A percentile compares a stretch with the other conserved stretches of the same genome.
Conservation (phyloP, 495 filamentous ascomycete genomes). For the Hypoxylon rickii region DNA sequence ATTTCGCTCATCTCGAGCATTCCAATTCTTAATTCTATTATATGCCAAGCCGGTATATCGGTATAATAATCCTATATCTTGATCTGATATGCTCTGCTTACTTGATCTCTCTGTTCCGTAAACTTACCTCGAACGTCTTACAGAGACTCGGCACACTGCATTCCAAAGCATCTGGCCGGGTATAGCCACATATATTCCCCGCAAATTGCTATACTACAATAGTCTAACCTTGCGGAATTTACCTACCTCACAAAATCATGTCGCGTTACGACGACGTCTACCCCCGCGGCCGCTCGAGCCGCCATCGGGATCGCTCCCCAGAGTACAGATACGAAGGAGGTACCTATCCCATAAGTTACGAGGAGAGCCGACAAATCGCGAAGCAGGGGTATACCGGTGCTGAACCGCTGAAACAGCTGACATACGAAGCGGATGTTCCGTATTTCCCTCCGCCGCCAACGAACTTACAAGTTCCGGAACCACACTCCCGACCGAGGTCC, state of each 20-base stretch:
- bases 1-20: conserved; percentile 3
- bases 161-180: conserved; percentile 2
- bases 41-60: neutral
- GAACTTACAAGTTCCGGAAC: conserved; percentile 17
- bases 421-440: conserved; percentile 32
- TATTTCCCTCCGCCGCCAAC: conserved; percentile 14
- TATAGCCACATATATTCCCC: neutral
- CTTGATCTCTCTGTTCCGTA: conserved; percentile 4
- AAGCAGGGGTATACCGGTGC: conserved; percentile 4
- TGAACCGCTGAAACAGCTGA: conserved; percentile 19
- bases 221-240: conserved; percentile 1
- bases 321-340: conserved; percentile 24
- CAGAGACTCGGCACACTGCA: neutral
- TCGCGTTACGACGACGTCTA: conserved; percentile 37
- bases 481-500: conserved; percentile 31
- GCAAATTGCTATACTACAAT: conserved; percentile 8
- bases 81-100: neutral
- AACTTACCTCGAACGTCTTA: conserved; percentile 2
- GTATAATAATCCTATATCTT: conserved; percentile 19
- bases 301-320: conserved; percentile 14
- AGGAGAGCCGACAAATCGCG: conserved; percentile 17
- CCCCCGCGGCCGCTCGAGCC: conserved; percentile 22
- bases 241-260: conserved; percentile 23
- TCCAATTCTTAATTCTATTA: conserved; percentile 1
- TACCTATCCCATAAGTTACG: conserved; percentile 17